Evolutionary conservation across 306 rosid genomes (phyloP), one percentile per base, ranked within the genome.

Genomic region (Vigna unguiculata): DNA sequence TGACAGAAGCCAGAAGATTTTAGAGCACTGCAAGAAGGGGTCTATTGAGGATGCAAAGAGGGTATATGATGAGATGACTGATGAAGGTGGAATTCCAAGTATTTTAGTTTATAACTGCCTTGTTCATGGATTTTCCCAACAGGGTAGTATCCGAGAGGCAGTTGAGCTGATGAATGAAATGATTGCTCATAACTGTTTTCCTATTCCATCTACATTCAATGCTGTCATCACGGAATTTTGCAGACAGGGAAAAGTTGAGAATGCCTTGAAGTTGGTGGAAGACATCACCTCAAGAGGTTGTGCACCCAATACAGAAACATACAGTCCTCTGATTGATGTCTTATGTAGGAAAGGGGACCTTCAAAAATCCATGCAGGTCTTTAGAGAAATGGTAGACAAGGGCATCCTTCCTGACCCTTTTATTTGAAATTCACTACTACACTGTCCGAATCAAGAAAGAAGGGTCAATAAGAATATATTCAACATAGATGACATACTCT

Each of bases 161-260:
- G 58, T 90, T 41, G 90, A 88, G 70, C 58, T 90, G 79, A 82
- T 90, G 86, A 90, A 87, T 54, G 88, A 86, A 76, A 90, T 90
- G 97, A 85, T 88, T 76, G 51, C 25, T 28, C 83, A 54, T 36
- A 82, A 88, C 63, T 88, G 82, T 48, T 67, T 77, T 78, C 96
- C 93, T 28, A n/a, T 83, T 76, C 83, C 93, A 9, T 64, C 83
- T 0, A 92, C 92, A 45, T 80, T 85, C 77, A 89, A 92, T 83
- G 82, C 78, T 49, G 41, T 93, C 76, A 83, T 89, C 54, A 16
- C n/a, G 6, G 87, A 67, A 17, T 90, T 90, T 81, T 93, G 90
- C 54, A 25, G 71, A 41, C 85, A 82, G 61, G 91, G 88, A 36
- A 88, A 84, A 85, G 79, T 80, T 71, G 85, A 77, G 8, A 62